These are phyloP conservation scores for Ophiostoma ips DNA, from an alignment of 2,329 filamentous ascomycete species.

Conservation along the genomic window DNA sequence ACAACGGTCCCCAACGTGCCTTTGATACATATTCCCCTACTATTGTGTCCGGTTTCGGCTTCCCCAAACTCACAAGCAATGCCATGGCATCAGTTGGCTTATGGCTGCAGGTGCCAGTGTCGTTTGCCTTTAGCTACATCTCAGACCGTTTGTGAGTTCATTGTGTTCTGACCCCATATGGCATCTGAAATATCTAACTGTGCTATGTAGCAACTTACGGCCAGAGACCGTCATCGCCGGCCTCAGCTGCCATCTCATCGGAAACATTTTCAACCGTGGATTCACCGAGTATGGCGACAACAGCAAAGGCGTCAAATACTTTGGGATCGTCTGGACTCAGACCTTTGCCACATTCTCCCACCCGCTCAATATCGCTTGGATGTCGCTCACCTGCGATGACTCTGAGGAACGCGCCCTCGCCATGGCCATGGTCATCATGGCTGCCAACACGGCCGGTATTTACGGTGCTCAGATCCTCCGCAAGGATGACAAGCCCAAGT, in stretches of 20 bases:
- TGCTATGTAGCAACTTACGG: background rate
- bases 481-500: background rate
- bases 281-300: background rate
- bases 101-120: background rate
- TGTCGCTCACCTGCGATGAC: background rate
- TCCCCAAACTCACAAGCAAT: background rate
- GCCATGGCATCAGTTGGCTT: background rate
- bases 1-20: background rate
- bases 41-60: background rate
- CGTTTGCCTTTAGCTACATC: background rate
- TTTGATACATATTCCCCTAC: background rate
- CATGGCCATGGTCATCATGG: background rate
- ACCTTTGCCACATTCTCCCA: background rate
- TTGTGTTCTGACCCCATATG: background rate
- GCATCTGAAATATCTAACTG: background rate
- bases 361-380: background rate
- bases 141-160: background rate
- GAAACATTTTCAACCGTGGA: background rate
- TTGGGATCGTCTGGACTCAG: background rate
- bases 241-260: background rate
- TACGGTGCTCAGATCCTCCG: background rate
- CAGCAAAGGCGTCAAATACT: background rate
- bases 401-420: background rate
- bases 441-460: background rate
- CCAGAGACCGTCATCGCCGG: background rate